Percentiles rank a stretch among this genome's conserved stretches.
phyloP scores from a whole-genome alignment of 2,329 filamentous ascomycete species.

The Chrysoporthe austroafricana region DNA sequence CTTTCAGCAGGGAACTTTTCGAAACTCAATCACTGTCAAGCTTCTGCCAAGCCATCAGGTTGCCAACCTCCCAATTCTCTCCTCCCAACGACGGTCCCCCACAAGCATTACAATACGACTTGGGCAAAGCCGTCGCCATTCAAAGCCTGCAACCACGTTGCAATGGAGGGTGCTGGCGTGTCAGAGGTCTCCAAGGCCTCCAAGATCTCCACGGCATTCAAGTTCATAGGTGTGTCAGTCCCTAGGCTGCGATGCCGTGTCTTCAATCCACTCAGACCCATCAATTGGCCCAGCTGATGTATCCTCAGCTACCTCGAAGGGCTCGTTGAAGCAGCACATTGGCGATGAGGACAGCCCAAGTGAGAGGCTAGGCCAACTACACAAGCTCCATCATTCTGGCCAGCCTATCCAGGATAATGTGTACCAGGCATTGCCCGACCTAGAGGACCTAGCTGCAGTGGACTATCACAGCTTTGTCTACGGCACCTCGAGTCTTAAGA shows the following conservation, averaged over 20 bases:
- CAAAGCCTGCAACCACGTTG: background rate
- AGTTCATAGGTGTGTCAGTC: background rate
- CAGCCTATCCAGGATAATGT: background rate
- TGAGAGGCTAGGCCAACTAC: background rate
- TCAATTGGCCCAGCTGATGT: background rate
- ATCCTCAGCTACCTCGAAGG: background rate
- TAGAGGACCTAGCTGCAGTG: slow-evolving; percentile 4
- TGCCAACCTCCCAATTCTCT: background rate
- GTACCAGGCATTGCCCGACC: background rate
- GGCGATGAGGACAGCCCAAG: background rate
- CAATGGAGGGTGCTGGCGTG: background rate
- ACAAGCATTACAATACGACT: background rate
- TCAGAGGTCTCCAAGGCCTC: background rate
- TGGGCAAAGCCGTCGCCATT: background rate
- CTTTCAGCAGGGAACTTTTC: slow-evolving; percentile 4
- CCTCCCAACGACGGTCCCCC: background rate
- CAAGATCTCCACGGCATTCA: background rate
- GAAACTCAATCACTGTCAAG: background rate
- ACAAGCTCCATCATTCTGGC: background rate
- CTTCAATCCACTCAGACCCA: background rate
- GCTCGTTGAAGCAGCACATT: background rate
- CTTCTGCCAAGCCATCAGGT: background rate
- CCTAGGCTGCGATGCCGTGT: background rate
- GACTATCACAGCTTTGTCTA: slow-evolving; percentile 24
- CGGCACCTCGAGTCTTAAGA: background rate